Conservation (phyloP, 2,329 filamentous ascomycete species). For the Exophiala viscosa region DNA sequence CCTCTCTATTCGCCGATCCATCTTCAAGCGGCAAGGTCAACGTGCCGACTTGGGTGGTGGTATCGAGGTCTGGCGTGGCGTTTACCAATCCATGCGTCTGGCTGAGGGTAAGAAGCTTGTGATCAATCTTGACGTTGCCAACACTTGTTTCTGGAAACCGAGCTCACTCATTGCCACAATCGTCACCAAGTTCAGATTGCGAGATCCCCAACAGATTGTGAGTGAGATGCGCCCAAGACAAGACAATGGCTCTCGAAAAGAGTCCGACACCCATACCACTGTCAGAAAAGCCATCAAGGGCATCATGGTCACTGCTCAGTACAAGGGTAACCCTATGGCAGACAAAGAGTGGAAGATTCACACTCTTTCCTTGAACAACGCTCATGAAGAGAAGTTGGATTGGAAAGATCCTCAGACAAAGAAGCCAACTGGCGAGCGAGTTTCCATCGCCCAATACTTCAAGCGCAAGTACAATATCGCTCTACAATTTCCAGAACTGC, state of each 20-base stretch:
- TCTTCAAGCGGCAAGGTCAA: slow-evolving; percentile 61
- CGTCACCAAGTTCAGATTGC: slow-evolving; percentile 31
- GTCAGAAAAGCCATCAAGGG: slow-evolving; percentile 34
- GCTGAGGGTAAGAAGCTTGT: slow-evolving; percentile 63
- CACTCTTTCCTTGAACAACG: slow-evolving; percentile 43
- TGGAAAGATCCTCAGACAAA: slow-evolving; percentile 40
- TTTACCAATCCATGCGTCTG: slow-evolving; percentile 79
- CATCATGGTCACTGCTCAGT: slow-evolving; percentile 37
- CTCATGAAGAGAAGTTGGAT: slow-evolving; percentile 43
- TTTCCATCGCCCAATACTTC: slow-evolving; percentile 60
- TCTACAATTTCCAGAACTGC: slow-evolving; percentile 47
- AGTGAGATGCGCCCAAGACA: slow-evolving; percentile 8
- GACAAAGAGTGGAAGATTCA: slow-evolving; percentile 50
- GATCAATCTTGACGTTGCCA: slow-evolving; percentile 87
- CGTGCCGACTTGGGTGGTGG: slow-evolving; percentile 57
- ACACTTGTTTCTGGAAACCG: slow-evolving; percentile 78
- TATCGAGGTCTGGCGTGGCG: slow-evolving; percentile 79
- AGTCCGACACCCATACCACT: slow-evolving; percentile 29
- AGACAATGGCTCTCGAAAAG: slow-evolving; percentile 23
- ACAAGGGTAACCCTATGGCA: slow-evolving; percentile 33
- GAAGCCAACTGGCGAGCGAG: slow-evolving; percentile 42
- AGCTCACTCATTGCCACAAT: slow-evolving; percentile 37
- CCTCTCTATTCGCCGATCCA: slow-evolving; percentile 73
- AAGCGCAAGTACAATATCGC: slow-evolving; percentile 48
- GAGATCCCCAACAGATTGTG: slow-evolving; percentile 34